Evolutionary conservation across 768 basidiomycete genomes (phyloP).

Genomic region (Flagelloscypha sp.): DNA sequence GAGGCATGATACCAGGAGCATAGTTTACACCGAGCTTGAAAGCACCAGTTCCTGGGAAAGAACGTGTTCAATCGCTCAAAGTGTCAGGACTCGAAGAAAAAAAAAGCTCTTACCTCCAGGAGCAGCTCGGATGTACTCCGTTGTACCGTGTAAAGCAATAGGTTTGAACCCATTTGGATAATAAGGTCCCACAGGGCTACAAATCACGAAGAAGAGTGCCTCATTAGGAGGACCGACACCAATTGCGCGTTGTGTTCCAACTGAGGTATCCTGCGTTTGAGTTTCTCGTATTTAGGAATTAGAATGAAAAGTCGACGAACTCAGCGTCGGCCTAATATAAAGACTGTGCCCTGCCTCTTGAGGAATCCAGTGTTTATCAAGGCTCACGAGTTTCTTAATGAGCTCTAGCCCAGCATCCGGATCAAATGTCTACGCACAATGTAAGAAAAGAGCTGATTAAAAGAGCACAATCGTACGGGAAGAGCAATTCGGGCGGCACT

Average conservation of each 20-base stretch:
- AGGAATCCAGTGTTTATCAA: conserved; percentile 91
- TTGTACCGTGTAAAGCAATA: conserved; percentile 79
- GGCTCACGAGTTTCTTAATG: conserved; percentile 76
- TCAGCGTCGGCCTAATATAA: conserved; percentile 82
- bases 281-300: conserved; percentile 2
- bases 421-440: conserved; percentile 54
- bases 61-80: not conserved
- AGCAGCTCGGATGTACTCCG: conserved; percentile 74
- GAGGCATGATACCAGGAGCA: conserved; percentile 80
- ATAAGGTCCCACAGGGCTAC: conserved; percentile 78
- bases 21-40: conserved; percentile 88
- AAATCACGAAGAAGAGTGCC: conserved; percentile 81
- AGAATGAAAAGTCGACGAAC: conserved; percentile 17
- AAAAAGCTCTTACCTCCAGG: conserved; percentile 56
- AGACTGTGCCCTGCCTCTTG: conserved; percentile 80
- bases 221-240: conserved; percentile 71
- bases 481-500: conserved; percentile 73
- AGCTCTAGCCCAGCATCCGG: conserved; percentile 65
- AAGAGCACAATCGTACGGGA: conserved; percentile 41
- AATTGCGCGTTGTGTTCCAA: conserved; percentile 66
- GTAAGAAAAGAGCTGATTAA: conserved; percentile 1
- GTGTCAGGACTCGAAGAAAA: conserved; percentile 6
- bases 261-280: conserved; percentile 36
- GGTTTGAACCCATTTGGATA: conserved; percentile 87
- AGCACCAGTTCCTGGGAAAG: conserved; percentile 64